Evolutionary conservation across 2,329 filamentous ascomycete species (phyloP).

Genomic region (Trichoderma koningii): DNA sequence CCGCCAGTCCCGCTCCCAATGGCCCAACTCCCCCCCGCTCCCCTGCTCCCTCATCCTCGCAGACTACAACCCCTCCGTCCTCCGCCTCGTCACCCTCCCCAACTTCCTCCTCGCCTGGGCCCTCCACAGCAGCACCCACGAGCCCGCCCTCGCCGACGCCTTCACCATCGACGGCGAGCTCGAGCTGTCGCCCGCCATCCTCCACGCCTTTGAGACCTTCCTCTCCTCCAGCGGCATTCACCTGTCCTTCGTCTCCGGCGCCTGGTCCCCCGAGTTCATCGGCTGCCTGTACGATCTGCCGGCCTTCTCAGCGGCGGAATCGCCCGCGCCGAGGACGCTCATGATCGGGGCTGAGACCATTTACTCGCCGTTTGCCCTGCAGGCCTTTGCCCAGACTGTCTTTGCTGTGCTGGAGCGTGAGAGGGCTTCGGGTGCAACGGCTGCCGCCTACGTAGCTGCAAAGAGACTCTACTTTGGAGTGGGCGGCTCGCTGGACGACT

Average conservation of each 20-base stretch:
- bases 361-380: constrained; percentile 72
- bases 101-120: constrained; percentile 75
- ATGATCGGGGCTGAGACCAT: constrained; percentile 80
- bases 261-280: constrained; percentile 69
- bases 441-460: constrained; percentile 68
- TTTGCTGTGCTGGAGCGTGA: constrained; percentile 59
- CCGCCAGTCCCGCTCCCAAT: constrained; percentile 31
- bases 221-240: constrained; percentile 55
- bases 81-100: constrained; percentile 76
- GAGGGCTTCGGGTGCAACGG: constrained; percentile 42
- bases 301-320: constrained; percentile 24
- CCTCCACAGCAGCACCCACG: constrained; percentile 44
- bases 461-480: constrained; percentile 85
- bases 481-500: constrained; percentile 77
- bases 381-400: constrained; percentile 68
- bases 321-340: constrained; percentile 43
- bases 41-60: constrained; percentile 65
- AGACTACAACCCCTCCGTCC: constrained; percentile 78
- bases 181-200: constrained; percentile 61
- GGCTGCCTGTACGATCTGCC: constrained; percentile 52
- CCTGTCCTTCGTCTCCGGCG: constrained; percentile 71
- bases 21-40: constrained; percentile 32
- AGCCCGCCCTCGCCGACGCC: constrained; percentile 46
- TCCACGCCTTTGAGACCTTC: constrained; percentile 59
- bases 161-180: constrained; percentile 61